These are phyloP conservation scores for Saccharomycopsis fibuligera DNA, from an alignment of 805 yeast genomes.

Conservation along the genomic window DNA sequence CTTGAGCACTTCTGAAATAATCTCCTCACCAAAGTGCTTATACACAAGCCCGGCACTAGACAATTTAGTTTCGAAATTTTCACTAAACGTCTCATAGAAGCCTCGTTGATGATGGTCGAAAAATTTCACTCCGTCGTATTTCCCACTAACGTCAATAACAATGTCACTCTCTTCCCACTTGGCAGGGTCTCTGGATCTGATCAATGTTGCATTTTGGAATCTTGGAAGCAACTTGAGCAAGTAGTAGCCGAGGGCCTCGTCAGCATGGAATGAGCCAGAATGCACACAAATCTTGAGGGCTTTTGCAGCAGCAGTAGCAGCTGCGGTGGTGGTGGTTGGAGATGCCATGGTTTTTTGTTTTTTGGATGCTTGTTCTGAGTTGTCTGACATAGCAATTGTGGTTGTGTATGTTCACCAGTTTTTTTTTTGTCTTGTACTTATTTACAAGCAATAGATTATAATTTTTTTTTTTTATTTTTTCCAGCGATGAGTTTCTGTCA, in stretches of 20 bases:
- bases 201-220: slow-evolving; percentile 57
- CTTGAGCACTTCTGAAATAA: slow-evolving; percentile 47
- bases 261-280: slow-evolving; percentile 95
- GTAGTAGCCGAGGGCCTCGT: slow-evolving; percentile 89
- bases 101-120: slow-evolving; percentile 98
- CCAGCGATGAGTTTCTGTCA: too few relatives aligned
- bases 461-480: too few relatives aligned
- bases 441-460: too few relatives aligned
- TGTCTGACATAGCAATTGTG: too few relatives aligned
- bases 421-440: too few relatives aligned
- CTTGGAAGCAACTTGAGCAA: slow-evolving; percentile 70
- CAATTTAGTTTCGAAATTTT: slow-evolving; percentile 62
- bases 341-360: slow-evolving; percentile 1
- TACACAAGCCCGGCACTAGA: slow-evolving; percentile 92
- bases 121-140: slow-evolving; percentile 77
- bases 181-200: slow-evolving; percentile 77
- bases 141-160: slow-evolving; percentile 91
- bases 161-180: slow-evolving; percentile 85
- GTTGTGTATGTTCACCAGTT: too few relatives aligned
- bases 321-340: too few relatives aligned
- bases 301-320: too few relatives aligned
- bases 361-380: not conserved
- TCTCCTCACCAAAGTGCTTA: slow-evolving; percentile 75
- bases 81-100: slow-evolving; percentile 67
- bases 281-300: slow-evolving; percentile 68